phyloP scores from a whole-genome alignment of 1,284 basidiomycete genomes.

The Fistulina hepatica region DNA sequence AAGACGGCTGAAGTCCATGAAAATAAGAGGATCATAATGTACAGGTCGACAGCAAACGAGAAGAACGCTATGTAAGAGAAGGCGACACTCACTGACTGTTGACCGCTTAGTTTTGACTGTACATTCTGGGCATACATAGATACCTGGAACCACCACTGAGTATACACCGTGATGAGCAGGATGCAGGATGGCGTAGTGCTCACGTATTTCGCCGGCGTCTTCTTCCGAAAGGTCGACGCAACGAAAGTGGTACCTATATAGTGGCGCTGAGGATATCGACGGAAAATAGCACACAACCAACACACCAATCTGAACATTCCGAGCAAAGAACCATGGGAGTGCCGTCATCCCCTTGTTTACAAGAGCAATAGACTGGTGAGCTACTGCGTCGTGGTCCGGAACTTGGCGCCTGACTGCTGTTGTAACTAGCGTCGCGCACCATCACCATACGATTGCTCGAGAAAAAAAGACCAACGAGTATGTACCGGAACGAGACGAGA shows the following conservation, averaged over 20 bases:
- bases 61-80: constrained; percentile 26
- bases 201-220: constrained; percentile 67
- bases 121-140: constrained; percentile 64
- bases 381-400: too few species aligned
- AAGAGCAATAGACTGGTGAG: constrained; percentile 40
- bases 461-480: too few species aligned
- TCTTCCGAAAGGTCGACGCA: constrained; percentile 50
- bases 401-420: too few species aligned
- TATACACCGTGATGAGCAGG: constrained; percentile 11
- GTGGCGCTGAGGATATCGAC: not conserved
- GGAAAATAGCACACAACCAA: constrained; percentile 9
- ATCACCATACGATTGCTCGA: too few species aligned
- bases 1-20: too few species aligned
- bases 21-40: too few species aligned
- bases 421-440: too few species aligned
- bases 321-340: constrained; percentile 74
- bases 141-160: constrained; percentile 34
- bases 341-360: constrained; percentile 58
- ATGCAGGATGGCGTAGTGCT: constrained; percentile 24
- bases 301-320: constrained; percentile 65
- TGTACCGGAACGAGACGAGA: too few species aligned
- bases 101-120: constrained; percentile 49
- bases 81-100: constrained; percentile 67
- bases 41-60: constrained; percentile 26
- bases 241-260: constrained; percentile 61